These are phyloP conservation scores for Rutidosis leptorrhynchoides DNA, from an alignment of 129 eudicot genomes.

Conservation along the genomic window DNA sequence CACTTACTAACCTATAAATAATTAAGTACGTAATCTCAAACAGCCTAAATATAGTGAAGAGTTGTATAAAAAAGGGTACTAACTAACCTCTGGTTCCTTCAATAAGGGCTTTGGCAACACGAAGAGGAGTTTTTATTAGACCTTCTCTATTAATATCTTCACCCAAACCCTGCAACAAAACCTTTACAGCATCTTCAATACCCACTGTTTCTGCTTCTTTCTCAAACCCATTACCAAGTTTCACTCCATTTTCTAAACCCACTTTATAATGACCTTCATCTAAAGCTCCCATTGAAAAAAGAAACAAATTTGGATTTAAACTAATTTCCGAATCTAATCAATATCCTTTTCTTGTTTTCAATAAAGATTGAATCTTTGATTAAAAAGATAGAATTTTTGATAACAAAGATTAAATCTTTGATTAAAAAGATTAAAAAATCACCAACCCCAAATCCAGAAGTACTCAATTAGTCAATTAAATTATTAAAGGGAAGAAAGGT, in stretches of 20 bases:
- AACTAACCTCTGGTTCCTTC: constrained; percentile 82
- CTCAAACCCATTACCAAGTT: constrained; percentile 42
- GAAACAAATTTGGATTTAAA: constrained; percentile 21
- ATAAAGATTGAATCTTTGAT: constrained; percentile 3
- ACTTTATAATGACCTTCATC: constrained; percentile 59
- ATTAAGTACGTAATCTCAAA: neutral
- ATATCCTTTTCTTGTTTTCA: too few species aligned
- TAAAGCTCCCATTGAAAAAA: constrained; percentile 86
- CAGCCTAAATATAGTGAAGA: neutral
- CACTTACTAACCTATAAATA: too few species aligned
- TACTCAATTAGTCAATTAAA: neutral
- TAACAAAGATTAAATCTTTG: too few species aligned
- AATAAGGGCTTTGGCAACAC: constrained; percentile 88
- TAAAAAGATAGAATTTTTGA: too few species aligned
- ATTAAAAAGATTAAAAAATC: neutral
- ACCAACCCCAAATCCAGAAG: constrained; percentile 18
- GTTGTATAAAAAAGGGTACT: neutral
- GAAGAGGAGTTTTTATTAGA: constrained; percentile 80
- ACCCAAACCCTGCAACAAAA: constrained; percentile 82
- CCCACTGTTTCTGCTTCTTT: constrained; percentile 44
- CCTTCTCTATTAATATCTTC: constrained; percentile 93
- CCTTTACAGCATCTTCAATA: constrained; percentile 81
- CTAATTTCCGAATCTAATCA: constrained; percentile 18
- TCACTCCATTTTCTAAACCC: constrained; percentile 62
- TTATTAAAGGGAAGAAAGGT: constrained; percentile 10